Percentiles rank a stretch among this genome's conserved stretches.
These are phyloP conservation scores for Begonia masoniana DNA, from an alignment of 306 rosid genomes.

Conservation along the genomic window DNA sequence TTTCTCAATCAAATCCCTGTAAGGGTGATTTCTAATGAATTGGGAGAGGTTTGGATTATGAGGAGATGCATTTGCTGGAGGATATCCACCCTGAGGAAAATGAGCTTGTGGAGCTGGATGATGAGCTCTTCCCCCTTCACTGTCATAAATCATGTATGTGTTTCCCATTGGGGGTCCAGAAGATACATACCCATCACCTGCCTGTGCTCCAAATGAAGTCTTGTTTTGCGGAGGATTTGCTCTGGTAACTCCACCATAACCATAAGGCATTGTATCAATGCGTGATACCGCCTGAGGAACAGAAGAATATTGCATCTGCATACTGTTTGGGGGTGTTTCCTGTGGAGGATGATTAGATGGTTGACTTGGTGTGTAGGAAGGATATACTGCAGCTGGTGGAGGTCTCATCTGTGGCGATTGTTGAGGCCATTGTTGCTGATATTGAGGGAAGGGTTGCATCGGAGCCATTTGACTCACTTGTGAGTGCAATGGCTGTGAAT, in stretches of 20 bases:
- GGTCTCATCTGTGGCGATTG: slow-evolving; percentile 12
- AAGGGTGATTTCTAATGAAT: slow-evolving; percentile 58
- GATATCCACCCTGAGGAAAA: slow-evolving; percentile 59
- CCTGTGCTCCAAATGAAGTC: slow-evolving; percentile 36
- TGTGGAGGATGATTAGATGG: slow-evolving; percentile 2
- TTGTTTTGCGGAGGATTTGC: slow-evolving; percentile 67
- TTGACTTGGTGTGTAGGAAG: slow-evolving; percentile 13
- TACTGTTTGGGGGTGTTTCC: slow-evolving; percentile 8
- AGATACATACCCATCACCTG: slow-evolving; percentile 51
- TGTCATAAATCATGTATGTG: slow-evolving; percentile 72
- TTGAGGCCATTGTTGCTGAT: slow-evolving; percentile 14
- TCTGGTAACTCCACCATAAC: slow-evolving; percentile 60
- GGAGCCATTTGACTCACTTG: slow-evolving; percentile 10
- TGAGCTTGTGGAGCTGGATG: slow-evolving; percentile 52
- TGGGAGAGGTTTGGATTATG: slow-evolving; percentile 53
- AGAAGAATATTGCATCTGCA: slow-evolving; percentile 74
- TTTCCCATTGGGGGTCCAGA: slow-evolving; percentile 47
- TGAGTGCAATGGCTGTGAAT: slow-evolving; percentile 5
- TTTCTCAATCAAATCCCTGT: slow-evolving; percentile 70
- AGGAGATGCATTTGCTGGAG: slow-evolving; percentile 51
- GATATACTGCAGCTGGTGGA: slow-evolving; percentile 5
- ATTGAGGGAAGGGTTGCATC: slow-evolving; percentile 7
- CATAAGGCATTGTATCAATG: slow-evolving; percentile 49
- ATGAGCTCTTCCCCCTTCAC: slow-evolving; percentile 59
- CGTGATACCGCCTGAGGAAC: slow-evolving; percentile 59